A percentile compares a stretch with the other conserved stretches of the same genome.
Conservation (phyloP, 106 monocot genomes). For the Dendrobium huoshanense region DNA sequence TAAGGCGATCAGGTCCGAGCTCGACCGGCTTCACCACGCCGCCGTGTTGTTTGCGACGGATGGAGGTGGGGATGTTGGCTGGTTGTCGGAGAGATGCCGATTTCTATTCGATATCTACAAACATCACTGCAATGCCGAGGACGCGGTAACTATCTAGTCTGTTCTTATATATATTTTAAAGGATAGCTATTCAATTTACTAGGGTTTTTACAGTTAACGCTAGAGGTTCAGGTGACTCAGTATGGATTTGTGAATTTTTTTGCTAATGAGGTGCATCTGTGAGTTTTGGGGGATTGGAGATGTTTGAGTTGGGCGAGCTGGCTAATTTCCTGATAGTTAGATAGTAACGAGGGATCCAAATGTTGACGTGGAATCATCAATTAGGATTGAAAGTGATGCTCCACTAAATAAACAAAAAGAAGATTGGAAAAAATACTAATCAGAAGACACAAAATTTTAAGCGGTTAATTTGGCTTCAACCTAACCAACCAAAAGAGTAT, state of each 20-base stretch:
- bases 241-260: neutral
- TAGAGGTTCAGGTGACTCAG: neutral
- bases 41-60: slow-evolving; percentile 76
- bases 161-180: neutral
- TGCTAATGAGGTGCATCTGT: neutral
- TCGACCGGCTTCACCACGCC: slow-evolving; percentile 69
- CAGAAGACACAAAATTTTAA: neutral
- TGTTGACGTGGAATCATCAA: neutral
- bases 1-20: slow-evolving; percentile 83
- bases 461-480: no score
- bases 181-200: neutral
- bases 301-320: neutral
- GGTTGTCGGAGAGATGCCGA: slow-evolving; percentile 51
- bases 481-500: no score
- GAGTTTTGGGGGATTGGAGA: neutral
- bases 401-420: neutral
- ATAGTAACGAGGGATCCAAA: neutral
- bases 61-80: slow-evolving; percentile 47
- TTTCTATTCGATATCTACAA: slow-evolving; percentile 84
- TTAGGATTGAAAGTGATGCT: neutral
- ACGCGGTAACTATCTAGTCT: slow-evolving; percentile 50
- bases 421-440: neutral
- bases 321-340: neutral
- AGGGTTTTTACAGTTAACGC: neutral
- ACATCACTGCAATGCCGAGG: slow-evolving; percentile 98